A percentile compares a stretch with the other conserved stretches of the same genome.
Conservation (phyloP, 2,329 filamentous ascomycete species). For the Fusarium brevicatenulatum region DNA sequence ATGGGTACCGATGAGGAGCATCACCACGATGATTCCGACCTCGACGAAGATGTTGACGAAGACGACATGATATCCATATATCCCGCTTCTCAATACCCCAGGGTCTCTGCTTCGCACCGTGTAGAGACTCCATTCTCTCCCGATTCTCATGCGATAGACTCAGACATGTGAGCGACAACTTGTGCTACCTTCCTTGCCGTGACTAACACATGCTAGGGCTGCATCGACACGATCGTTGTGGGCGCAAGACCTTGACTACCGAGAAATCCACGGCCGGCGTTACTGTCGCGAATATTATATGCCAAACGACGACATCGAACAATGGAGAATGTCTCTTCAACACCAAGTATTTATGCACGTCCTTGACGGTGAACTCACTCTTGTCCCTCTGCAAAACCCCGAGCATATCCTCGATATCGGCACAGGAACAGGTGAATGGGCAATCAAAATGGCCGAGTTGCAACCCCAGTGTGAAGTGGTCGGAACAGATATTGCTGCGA, state of each 20-base stretch:
- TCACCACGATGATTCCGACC: constrained; percentile 40
- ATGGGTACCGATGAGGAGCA: constrained; percentile 48
- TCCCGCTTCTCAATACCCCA: constrained; percentile 54
- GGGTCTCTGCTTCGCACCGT: constrained; percentile 49
- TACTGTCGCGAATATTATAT: constrained; percentile 72
- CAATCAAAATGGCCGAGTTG: constrained; percentile 63
- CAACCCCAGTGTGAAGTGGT: constrained; percentile 66
- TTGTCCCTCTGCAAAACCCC: constrained; percentile 54
- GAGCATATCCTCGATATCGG: constrained; percentile 65
- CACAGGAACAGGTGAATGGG: constrained; percentile 66
- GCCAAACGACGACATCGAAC: constrained; percentile 73
- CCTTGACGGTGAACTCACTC: constrained; percentile 57
- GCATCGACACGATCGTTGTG: constrained; percentile 61
- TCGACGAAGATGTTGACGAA: constrained; percentile 43
- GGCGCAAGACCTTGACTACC: constrained; percentile 63
- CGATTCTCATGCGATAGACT: constrained; percentile 38
- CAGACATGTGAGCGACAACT: constrained; percentile 53
- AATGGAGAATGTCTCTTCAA: constrained; percentile 68
- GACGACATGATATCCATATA: constrained; percentile 58
- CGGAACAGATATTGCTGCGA: constrained; percentile 68
- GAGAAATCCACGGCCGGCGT: constrained; percentile 69
- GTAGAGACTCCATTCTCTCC: constrained; percentile 50
- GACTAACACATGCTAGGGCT: constrained; percentile 44
- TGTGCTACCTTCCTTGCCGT: background rate
- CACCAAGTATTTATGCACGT: constrained; percentile 71